A percentile compares a stretch with the other conserved stretches of the same genome.
phyloP scores from a whole-genome alignment of 1,284 basidiomycete species.

The Farysia itapuensis region DNA sequence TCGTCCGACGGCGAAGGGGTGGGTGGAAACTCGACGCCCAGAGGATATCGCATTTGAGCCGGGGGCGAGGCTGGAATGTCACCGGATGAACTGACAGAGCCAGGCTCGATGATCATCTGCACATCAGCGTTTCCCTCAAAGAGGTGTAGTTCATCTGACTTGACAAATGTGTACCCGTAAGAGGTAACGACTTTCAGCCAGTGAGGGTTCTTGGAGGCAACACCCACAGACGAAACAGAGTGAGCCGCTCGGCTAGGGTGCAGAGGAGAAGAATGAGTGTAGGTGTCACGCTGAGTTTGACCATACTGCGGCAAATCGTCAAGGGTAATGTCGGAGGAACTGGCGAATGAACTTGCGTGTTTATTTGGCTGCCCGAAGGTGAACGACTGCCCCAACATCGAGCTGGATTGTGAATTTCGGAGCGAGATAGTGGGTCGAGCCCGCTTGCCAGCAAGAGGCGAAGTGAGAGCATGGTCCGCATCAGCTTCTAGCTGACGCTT shows the following conservation, averaged over 20 bases:
- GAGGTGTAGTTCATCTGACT: constrained; percentile 27
- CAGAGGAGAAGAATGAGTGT: constrained; percentile 19
- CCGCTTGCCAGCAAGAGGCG: constrained; percentile 27
- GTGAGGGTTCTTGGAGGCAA: constrained; percentile 14
- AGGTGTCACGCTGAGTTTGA: constrained; percentile 19
- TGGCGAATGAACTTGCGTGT: constrained; percentile 13
- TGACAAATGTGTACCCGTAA: constrained; percentile 38
- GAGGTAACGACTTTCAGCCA: constrained; percentile 41
- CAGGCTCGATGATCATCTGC: constrained; percentile 34
- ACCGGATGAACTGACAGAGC: constrained; percentile 13
- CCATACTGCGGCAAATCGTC: constrained; percentile 15
- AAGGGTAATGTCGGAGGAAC: constrained; percentile 32
- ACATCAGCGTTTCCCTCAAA: constrained; percentile 32
- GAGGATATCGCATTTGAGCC: constrained; percentile 19
- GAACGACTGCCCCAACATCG: constrained; percentile 2
- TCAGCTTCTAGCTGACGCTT: constrained; percentile 29
- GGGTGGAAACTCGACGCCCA: constrained; percentile 32
- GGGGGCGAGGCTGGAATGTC: constrained; percentile 28
- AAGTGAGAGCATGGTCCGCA: constrained; percentile 10
- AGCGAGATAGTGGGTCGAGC: constrained; percentile 26
- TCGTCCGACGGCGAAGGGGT: constrained; percentile 34
- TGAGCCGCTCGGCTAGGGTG: constrained; percentile 13
- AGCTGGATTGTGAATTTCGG: constrained; percentile 13
- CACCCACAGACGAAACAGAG: not conserved
- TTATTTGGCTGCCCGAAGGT: constrained; percentile 5